Evolutionary conservation across 2,329 filamentous ascomycete genomes (phyloP).

Genomic region (Gnomoniopsis smithogilvyi): DNA sequence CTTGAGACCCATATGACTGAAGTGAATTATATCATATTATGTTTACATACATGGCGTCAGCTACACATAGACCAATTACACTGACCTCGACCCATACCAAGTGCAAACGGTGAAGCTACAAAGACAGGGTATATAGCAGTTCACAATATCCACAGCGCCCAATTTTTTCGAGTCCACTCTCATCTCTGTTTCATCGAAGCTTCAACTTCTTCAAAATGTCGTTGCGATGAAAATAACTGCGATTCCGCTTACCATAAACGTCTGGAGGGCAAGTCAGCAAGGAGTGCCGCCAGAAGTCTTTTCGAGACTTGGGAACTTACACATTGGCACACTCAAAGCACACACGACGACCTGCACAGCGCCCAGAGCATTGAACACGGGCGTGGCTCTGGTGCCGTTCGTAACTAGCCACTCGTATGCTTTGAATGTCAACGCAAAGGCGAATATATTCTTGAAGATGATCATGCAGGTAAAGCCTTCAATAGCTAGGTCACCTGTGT

Average conservation of each 20-base stretch:
- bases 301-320: conserved; percentile 51
- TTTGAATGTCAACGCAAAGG: conserved; percentile 78
- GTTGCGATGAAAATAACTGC: conserved; percentile 72
- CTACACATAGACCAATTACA: no score
- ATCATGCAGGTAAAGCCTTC: conserved; percentile 88
- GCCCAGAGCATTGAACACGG: conserved; percentile 65
- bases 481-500: conserved; percentile 69
- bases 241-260: conserved; percentile 73
- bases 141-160: background rate
- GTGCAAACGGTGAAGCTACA: no score
- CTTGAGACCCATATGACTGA: no score
- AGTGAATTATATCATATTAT: no score
- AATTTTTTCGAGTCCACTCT: background rate
- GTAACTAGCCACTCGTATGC: conserved; percentile 79
- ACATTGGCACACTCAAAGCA: conserved; percentile 69
- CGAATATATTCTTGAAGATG: conserved; percentile 94
- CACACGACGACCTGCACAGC: conserved; percentile 78
- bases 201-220: conserved; percentile 58
- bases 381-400: conserved; percentile 54
- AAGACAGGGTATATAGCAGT: background rate
- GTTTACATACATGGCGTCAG: no score
- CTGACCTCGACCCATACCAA: no score
- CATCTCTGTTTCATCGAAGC: conserved; percentile 24
- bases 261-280: conserved; percentile 43
- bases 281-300: no score